Evolutionary conservation across 306 rosid genomes (phyloP), one percentile per base, ranked within the genome.

Genomic region (Acacia acuminata): DNA sequence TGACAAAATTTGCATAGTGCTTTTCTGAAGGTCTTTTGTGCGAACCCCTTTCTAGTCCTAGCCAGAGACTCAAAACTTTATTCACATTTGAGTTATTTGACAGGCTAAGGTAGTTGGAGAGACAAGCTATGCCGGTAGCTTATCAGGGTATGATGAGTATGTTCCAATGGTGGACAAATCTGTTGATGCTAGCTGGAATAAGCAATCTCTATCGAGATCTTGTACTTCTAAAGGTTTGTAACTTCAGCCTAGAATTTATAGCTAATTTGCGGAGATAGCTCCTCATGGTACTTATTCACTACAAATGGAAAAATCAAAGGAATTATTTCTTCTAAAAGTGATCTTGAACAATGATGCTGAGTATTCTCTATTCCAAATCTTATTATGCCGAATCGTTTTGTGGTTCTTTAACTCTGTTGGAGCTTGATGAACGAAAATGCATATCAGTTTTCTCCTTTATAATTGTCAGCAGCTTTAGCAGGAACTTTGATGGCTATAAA

Each of bases 161-260:
- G 89, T 96, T 77, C 99, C 99, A 70, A 91, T 96, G 94, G 98
- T 96, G 73, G 99, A 96, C 90, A 96, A 96, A 89, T 86, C 98
- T 61, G 99, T 96, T 81, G 99, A 96, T 88, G 87, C 91, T 81
- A 71, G 55, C 79, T 94, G 94, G 96, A 96, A 94, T 90, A 91
- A 87, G 80, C 97, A 90, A 79, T 84, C 91, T 53, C 79, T 86
- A 44, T 96, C 88, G 84, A 87, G 77, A 78, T 82, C 91, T 80
- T 78, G 48, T 70, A 73, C 91, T 83, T 85, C 88, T 40, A 91
- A 87, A 92, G 98, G 99, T 93, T 77, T 67, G 82, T 75, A 76
- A 77, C 61, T 77, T 51, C 32, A 36, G 63, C 45, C 32, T 71
- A 24, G 76, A 63, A 13, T 74, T 76, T 24, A 60, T 60, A 16